Evolutionary conservation across 768 basidiomycete species (phyloP).

Genomic region (Glaciozyma martinii): DNA sequence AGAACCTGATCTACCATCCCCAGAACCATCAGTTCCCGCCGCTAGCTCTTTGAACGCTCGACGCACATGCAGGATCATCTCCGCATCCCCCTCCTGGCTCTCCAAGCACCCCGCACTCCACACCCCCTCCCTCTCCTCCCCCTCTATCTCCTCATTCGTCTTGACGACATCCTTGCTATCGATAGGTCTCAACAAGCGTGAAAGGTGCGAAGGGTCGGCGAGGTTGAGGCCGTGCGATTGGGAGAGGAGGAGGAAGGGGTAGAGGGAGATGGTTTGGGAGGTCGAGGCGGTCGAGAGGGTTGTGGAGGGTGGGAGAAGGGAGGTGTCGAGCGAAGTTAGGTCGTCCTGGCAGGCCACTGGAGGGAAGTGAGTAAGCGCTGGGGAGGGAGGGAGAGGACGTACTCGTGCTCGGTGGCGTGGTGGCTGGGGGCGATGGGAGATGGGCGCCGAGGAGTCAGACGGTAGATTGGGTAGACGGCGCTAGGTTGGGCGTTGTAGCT

Average conservation of each 20-base stretch:
- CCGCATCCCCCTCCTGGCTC: constrained; percentile 31
- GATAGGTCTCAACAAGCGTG: constrained; percentile 27
- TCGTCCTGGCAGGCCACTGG: constrained; percentile 20
- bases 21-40: not conserved
- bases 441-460: too few relatives aligned
- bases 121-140: constrained; percentile 1
- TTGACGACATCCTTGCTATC: constrained; percentile 31
- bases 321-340: constrained; percentile 19
- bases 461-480: too few relatives aligned
- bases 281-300: constrained; percentile 4
- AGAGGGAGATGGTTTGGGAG: constrained; percentile 18
- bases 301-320: not conserved
- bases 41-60: constrained; percentile 21
- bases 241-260: constrained; percentile 16
- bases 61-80: constrained; percentile 29
- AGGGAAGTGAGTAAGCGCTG: not conserved
- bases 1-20: constrained; percentile 10
- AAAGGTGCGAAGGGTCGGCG: constrained; percentile 6
- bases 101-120: constrained; percentile 24
- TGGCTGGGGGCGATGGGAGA: too few relatives aligned
- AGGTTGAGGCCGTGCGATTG: constrained; percentile 19
- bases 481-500: too few relatives aligned
- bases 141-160: constrained; percentile 26
- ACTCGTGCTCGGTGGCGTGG: not conserved
- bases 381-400: not conserved